Conservation (phyloP, 1,139 yeast genomes). For the Saccharomyces hybrid region DNA sequence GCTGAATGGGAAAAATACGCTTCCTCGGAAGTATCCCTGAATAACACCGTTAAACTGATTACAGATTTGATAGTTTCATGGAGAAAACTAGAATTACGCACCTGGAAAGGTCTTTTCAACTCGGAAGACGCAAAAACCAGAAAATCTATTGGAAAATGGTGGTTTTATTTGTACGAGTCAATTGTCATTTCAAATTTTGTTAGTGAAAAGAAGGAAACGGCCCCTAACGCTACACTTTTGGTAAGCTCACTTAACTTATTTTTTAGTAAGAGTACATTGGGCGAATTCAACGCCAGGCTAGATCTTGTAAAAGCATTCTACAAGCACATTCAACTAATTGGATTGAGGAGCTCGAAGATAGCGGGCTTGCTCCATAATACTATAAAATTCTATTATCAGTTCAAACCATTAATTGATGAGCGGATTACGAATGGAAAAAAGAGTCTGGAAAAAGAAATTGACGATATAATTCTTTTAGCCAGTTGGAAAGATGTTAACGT, state of each 20-base stretch:
- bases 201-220: slow-evolving; percentile 28
- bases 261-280: slow-evolving; percentile 65
- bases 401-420: slow-evolving; percentile 41
- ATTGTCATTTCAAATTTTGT: slow-evolving; percentile 35
- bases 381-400: slow-evolving; percentile 59
- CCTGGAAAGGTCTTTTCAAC: slow-evolving; percentile 74
- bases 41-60: slow-evolving; percentile 45
- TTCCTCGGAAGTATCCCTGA: slow-evolving; percentile 63
- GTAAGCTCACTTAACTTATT: slow-evolving; percentile 70
- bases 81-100: slow-evolving; percentile 78
- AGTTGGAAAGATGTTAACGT: slow-evolving; percentile 97
- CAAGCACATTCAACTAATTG: slow-evolving; percentile 37
- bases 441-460: slow-evolving; percentile 64
- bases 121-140: slow-evolving; percentile 54
- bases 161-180: slow-evolving; percentile 83
- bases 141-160: slow-evolving; percentile 64
- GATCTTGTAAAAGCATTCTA: slow-evolving; percentile 54
- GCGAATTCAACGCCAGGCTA: slow-evolving; percentile 60
- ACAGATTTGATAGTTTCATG: slow-evolving; percentile 73
- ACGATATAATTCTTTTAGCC: slow-evolving; percentile 79
- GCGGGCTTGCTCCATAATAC: slow-evolving; percentile 51
- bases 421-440: slow-evolving; percentile 42
- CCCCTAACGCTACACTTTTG: slow-evolving; percentile 34
- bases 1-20: slow-evolving; percentile 96
- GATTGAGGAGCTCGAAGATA: slow-evolving; percentile 15